These are phyloP conservation scores for Helotiales sp. DNA, from an alignment of 2,329 filamentous ascomycete species.

Conservation along the genomic window DNA sequence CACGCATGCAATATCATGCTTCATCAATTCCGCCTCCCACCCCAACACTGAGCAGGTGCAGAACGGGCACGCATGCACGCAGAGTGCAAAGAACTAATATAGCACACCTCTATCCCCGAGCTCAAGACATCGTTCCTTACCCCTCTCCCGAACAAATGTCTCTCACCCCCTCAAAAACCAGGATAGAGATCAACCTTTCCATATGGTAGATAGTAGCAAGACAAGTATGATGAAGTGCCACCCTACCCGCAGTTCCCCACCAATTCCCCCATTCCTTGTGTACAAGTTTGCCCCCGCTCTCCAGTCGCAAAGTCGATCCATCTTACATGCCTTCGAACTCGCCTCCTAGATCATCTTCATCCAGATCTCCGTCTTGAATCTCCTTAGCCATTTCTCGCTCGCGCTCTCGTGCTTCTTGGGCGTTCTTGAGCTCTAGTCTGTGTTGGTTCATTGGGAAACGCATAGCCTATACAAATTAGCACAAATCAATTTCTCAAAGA, in stretches of 20 bases:
- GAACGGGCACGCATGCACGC: not conserved
- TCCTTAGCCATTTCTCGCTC: slow-evolving; percentile 98
- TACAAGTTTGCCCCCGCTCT: slow-evolving; percentile 17
- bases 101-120: slow-evolving; percentile 20
- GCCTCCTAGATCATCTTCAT: slow-evolving; percentile 92
- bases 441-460: slow-evolving; percentile 99
- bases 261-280: slow-evolving; percentile 18
- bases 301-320: slow-evolving; percentile 2
- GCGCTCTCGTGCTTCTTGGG: slow-evolving; percentile 94
- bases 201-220: slow-evolving; percentile 28
- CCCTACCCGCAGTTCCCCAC: slow-evolving; percentile 23
- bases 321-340: slow-evolving; percentile 93
- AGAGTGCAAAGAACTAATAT: slow-evolving; percentile 24
- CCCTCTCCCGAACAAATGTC: slow-evolving; percentile 7
- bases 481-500: not conserved
- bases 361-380: slow-evolving; percentile 95
- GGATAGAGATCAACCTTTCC: slow-evolving; percentile 14
- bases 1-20: slow-evolving; percentile 5
- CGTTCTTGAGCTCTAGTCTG: slow-evolving; percentile 93
- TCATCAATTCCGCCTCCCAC: not conserved
- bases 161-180: slow-evolving; percentile 1
- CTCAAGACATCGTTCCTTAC: slow-evolving; percentile 4
- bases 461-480: slow-evolving; percentile 69
- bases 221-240: slow-evolving; percentile 34
- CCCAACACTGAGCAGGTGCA: not conserved